Base-by-base conservation (phyloP, 352 stramenopile genomes). In the Phytophthora chlamydospora region DNA sequence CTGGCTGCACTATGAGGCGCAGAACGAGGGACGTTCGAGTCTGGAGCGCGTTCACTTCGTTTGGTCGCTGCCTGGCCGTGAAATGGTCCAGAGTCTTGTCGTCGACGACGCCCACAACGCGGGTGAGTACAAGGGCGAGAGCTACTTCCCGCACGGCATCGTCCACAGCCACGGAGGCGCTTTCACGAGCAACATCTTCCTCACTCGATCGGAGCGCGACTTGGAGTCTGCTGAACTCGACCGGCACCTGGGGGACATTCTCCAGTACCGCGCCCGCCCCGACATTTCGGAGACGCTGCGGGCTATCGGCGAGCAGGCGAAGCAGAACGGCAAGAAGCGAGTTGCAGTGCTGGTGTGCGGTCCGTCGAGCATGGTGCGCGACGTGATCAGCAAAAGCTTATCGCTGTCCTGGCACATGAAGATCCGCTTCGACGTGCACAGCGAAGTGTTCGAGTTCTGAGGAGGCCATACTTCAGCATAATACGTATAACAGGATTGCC, bases 321-420 rank as follows among this genome's bases (percentile, higher is more conserved):
- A 68, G 21, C 24, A 65, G 63, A 58, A 17, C 40, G 48, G 48
- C 13, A 68, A 72, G n/a, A 52, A 68, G 14, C 59, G 71, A 6
- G 68, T 86, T 1, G 76, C 48, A 0, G 71, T 86, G 12, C 53
- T 86, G 14, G 76, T 82, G 1, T 83, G 74, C 35, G 76, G 76
- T 1, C 76, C 76, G 0, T 16, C 12, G 0, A 33, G 42, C 8
- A 75, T 86, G 68, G 62, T 79, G 14, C 39, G 21, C 5, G 69
- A 71, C 3, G 72, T 75, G 17, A 60, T 80, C 4, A 38, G 31
- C 24, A 51, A 56, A 17, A 71, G 66, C 14, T 38, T 73, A 9
- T 6, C 19, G 1, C 57, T 80, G 6, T 62, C 65, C 0, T 53
- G 38, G n/a, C 45, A 71, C 27, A 57, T 76, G 52, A 64, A 71